Evolutionary conservation across 2,329 filamentous ascomycete species (phyloP), one percentile per base, ranked within the genome.

Genomic region (Calonectria pauciramosa): DNA sequence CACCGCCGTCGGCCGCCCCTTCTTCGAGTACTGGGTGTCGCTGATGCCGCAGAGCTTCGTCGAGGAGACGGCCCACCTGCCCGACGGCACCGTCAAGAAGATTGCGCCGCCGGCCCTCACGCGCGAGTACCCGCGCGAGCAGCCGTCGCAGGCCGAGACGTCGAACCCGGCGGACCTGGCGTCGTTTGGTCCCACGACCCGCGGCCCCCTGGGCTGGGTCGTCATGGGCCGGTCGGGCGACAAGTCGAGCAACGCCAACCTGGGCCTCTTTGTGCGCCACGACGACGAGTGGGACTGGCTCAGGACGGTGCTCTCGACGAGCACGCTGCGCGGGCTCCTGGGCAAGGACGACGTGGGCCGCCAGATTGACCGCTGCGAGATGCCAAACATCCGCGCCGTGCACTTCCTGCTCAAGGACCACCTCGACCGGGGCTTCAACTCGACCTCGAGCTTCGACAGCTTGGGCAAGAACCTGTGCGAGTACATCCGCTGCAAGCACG

Each of bases 371-470:
- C 82, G 87, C 0, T 88, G 86, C 64, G 87, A 89, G 79, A 77
- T 89, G 59, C 84, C 86, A 16, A 79, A 81, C 51, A 78, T 83
- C 13, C 68, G 69, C 5, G 81, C 81, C 4, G 83, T 86, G 44
- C 84, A 86, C 64, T 86, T 86, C 73, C 77, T 88, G 56, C 75
- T 88, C n/a, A 86, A 88, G 74, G 87, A 88, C 73, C 86, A 88
- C 76, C 81, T 88, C 8, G 86, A 87, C 76, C 80, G 85, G 1
- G 86, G 86, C 1, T 87, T 85, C 77, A 84, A 76, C 44, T 78
- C 73, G 10, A 77, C 75, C 1, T 79, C 76, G 16, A 74, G 71
- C 59, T 78, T 87, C 74, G 86, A 88, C 74, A 85, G 84, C 4
- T 76, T 88, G 66, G 87, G 86, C 0, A 89, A 88, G 84, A 87